phyloP scores from a whole-genome alignment of 371 early-diverging fungal genomes.

The Basidiobolus meristosporus region DNA sequence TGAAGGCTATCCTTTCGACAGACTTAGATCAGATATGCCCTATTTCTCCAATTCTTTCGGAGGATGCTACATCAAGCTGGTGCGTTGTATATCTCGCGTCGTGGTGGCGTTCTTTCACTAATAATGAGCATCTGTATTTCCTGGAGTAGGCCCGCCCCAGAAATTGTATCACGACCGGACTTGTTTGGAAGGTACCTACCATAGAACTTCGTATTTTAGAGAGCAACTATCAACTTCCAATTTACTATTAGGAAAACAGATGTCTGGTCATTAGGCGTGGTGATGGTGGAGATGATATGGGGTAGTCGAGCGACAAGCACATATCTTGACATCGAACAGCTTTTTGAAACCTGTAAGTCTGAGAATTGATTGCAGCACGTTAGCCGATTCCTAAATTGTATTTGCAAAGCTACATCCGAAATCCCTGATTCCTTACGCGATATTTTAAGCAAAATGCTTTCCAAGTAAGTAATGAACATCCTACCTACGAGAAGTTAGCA shows the following conservation, averaged over 20 bases:
- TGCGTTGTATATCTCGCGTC: slow-evolving; percentile 1
- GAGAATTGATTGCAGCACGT: background rate
- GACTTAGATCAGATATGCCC: slow-evolving; percentile 19
- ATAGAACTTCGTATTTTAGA: background rate
- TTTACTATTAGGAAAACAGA: slow-evolving; percentile 32
- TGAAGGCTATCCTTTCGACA: background rate
- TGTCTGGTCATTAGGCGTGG: slow-evolving; percentile 53
- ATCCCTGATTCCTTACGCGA: slow-evolving; percentile 23
- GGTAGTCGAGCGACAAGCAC: slow-evolving; percentile 35
- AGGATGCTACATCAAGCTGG: slow-evolving; percentile 13
- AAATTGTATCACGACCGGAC: slow-evolving; percentile 28
- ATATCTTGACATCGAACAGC: too few species aligned
- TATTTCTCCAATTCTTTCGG: slow-evolving; percentile 1
- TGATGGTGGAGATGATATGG: slow-evolving; percentile 52
- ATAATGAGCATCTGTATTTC: slow-evolving; percentile 1
- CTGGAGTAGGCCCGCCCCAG: slow-evolving; percentile 24
- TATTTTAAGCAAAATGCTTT: slow-evolving; percentile 29
- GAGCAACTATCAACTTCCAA: background rate
- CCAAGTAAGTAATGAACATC: slow-evolving; percentile 6
- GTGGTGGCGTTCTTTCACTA: background rate
- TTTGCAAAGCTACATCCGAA: slow-evolving; percentile 10
- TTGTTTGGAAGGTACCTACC: slow-evolving; percentile 15
- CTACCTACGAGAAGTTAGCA: too few species aligned
- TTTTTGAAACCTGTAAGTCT: too few species aligned
- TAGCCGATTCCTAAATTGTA: background rate